Percentiles rank a stretch among this genome's conserved stretches.
Evolutionary conservation across 192 early-diverging fungal species (phyloP).

Genomic region (Coemansia sp.): DNA sequence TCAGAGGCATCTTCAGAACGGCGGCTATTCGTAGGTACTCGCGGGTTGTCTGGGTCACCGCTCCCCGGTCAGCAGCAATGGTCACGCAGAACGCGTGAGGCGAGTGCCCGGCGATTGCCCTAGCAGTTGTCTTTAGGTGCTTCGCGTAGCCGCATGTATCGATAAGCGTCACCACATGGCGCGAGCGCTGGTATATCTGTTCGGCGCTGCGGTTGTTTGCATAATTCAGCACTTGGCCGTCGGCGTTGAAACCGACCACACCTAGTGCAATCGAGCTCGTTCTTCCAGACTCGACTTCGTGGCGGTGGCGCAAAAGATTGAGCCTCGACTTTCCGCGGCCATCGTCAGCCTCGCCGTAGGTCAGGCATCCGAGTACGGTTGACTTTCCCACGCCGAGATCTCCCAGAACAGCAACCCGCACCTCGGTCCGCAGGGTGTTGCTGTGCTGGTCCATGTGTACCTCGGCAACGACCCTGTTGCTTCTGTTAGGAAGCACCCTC

Average conservation of each 20-base stretch:
- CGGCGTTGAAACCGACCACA: slow-evolving; percentile 79
- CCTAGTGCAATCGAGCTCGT: slow-evolving; percentile 88
- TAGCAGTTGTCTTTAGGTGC: slow-evolving; percentile 87
- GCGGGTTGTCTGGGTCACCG: slow-evolving; percentile 65
- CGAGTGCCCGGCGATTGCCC: slow-evolving; percentile 84
- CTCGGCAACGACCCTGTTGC: slow-evolving; percentile 69
- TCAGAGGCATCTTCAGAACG: slow-evolving; percentile 78
- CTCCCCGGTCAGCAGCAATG: slow-evolving; percentile 67
- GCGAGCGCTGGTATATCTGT: slow-evolving; percentile 72
- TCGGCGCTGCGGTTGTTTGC: slow-evolving; percentile 72
- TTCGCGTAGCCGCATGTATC: slow-evolving; percentile 90
- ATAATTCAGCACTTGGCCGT: slow-evolving; percentile 74
- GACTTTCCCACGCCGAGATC: slow-evolving; percentile 81
- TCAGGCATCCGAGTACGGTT: slow-evolving; percentile 78
- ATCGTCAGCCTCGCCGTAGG: slow-evolving; percentile 81
- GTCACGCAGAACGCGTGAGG: slow-evolving; percentile 89
- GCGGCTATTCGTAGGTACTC: slow-evolving; percentile 81
- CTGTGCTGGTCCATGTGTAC: slow-evolving; percentile 67
- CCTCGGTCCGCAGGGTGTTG: slow-evolving; percentile 69
- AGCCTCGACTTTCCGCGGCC: slow-evolving; percentile 81
- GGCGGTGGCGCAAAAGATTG: slow-evolving; percentile 84
- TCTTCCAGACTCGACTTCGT: slow-evolving; percentile 88
- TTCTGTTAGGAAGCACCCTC: slow-evolving; percentile 16
- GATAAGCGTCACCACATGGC: slow-evolving; percentile 80
- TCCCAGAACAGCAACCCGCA: slow-evolving; percentile 82